These are phyloP conservation scores for Paraphysoderma sedebokerense DNA, from an alignment of 371 early-diverging fungal genomes.

Conservation along the genomic window DNA sequence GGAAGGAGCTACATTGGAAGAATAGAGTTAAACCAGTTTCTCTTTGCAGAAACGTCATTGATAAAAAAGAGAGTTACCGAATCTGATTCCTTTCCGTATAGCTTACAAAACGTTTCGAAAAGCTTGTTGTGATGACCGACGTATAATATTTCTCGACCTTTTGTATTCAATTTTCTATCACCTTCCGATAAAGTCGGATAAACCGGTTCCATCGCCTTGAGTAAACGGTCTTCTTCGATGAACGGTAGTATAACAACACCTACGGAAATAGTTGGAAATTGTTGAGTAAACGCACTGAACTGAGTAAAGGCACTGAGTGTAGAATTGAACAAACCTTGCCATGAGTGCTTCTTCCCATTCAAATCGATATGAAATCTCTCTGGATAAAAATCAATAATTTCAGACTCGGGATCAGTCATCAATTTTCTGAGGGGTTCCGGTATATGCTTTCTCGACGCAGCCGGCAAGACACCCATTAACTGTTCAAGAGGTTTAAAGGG, in stretches of 20 bases:
- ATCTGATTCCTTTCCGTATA: too few species aligned
- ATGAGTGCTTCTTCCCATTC: conserved; percentile 95
- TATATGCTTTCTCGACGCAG: conserved; percentile 60
- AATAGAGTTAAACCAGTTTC: too few species aligned
- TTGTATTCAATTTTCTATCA: background rate
- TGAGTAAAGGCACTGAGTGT: too few species aligned
- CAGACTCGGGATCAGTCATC: conserved; percentile 69
- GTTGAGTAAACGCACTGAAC: background rate
- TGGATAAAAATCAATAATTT: conserved; percentile 89
- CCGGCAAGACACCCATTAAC: conserved; percentile 95
- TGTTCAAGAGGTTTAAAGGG: conserved; percentile 95
- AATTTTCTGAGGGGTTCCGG: conserved; percentile 59
- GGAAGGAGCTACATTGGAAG: too few species aligned
- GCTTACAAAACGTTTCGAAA: background rate
- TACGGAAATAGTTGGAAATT: conserved; percentile 4
- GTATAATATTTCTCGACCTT: background rate
- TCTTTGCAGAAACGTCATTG: too few species aligned
- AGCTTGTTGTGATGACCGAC: background rate
- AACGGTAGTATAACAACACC: conserved; percentile 87
- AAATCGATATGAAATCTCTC: conserved; percentile 78
- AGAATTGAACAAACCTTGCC: conserved; percentile 58
- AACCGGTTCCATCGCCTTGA: conserved; percentile 46
- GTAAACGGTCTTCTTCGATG: conserved; percentile 64
- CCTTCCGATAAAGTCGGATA: background rate
- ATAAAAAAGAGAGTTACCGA: too few species aligned